phyloP scores from a whole-genome alignment of 2,329 filamentous ascomycete species.

The Ceratocystis huliohia region DNA sequence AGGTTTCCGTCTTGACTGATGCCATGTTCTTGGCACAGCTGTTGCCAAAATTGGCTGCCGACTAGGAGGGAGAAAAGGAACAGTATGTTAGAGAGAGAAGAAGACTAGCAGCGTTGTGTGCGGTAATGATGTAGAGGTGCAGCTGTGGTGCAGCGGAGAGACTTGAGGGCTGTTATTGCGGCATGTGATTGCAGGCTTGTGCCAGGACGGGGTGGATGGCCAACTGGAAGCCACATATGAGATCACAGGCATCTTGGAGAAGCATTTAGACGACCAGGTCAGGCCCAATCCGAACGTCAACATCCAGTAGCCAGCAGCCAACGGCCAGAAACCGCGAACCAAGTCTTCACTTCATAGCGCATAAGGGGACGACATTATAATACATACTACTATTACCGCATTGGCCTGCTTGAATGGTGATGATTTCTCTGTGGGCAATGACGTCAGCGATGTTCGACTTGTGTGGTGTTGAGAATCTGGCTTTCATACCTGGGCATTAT shows the following conservation, averaged over 20 bases:
- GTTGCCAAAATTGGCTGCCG: slow-evolving; percentile 97
- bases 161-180: too few species aligned
- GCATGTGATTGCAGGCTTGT: too few species aligned
- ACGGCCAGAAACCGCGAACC: too few species aligned
- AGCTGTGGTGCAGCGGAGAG: background rate
- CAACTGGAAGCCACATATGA: background rate
- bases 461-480: background rate
- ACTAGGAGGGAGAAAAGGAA: slow-evolving; percentile 48
- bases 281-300: background rate
- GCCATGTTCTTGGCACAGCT: slow-evolving; percentile 93
- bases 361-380: slow-evolving; percentile 1
- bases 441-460: slow-evolving; percentile 10
- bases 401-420: slow-evolving; percentile 96
- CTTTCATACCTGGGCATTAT: slow-evolving; percentile 22
- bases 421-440: slow-evolving; percentile 65
- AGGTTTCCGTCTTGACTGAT: slow-evolving; percentile 96
- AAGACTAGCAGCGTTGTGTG: background rate
- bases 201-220: background rate
- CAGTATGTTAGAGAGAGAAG: background rate
- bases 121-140: too few species aligned
- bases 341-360: background rate
- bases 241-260: background rate
- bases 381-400: slow-evolving; percentile 96
- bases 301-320: too few species aligned
- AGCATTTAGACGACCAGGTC: background rate